A percentile compares a stretch with the other conserved stretches of the same genome.
These are phyloP conservation scores for Ustilago hordei DNA, from an alignment of 1,284 basidiomycete genomes.

Conservation along the genomic window DNA sequence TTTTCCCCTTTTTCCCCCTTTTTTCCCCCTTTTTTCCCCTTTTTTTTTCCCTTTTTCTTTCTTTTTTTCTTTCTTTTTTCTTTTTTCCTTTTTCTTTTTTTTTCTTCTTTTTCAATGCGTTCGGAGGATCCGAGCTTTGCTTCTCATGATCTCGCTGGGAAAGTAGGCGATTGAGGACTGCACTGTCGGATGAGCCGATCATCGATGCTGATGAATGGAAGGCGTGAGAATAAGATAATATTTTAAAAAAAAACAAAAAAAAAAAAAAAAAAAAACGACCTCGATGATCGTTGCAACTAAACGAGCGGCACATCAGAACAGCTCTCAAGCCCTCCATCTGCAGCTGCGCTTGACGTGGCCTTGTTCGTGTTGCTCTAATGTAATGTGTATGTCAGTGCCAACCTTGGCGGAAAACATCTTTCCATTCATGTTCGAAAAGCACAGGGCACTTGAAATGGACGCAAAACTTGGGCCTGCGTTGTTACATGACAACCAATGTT, in stretches of 20 bases:
- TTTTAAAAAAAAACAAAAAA: background rate
- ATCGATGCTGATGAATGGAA: background rate
- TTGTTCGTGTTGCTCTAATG: too few relatives aligned
- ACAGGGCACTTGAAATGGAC: background rate
- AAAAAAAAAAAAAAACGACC: background rate
- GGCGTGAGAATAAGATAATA: background rate
- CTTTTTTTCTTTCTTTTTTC: background rate
- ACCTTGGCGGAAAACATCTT: background rate
- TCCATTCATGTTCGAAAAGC: background rate
- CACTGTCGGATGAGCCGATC: background rate
- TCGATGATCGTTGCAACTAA: background rate
- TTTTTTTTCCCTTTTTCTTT: too few relatives aligned
- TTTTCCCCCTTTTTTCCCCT: background rate
- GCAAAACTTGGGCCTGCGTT: background rate
- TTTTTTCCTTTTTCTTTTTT: background rate
- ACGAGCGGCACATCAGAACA: background rate
- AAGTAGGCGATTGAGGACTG: background rate
- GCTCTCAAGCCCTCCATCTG: conserved; percentile 3
- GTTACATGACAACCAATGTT: conserved; percentile 12
- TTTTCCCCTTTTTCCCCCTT: background rate
- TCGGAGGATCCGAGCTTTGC: background rate
- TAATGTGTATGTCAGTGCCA: background rate
- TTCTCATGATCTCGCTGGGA: background rate
- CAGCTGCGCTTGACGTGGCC: background rate
- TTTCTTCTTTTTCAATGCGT: background rate